Evolutionary conservation across 805 yeast genomes (phyloP).

Genomic region (Saccharomycopsis lassenensis): DNA sequence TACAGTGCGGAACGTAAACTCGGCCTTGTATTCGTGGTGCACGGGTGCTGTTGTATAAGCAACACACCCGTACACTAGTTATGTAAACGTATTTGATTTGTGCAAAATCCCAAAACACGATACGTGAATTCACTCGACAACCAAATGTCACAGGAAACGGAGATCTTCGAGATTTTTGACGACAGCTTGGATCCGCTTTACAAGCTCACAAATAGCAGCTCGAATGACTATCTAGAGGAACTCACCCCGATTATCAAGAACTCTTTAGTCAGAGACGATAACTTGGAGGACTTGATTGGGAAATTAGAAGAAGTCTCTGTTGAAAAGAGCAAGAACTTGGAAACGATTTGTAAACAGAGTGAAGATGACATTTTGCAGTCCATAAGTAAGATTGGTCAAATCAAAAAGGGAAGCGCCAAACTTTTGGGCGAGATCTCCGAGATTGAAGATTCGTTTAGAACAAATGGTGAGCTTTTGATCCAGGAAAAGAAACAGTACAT

Average conservation of each 20-base stretch:
- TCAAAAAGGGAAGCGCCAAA: conserved; percentile 45
- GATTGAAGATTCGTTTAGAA: conserved; percentile 47
- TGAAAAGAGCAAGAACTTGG: conserved; percentile 53
- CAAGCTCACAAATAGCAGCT: conserved; percentile 11
- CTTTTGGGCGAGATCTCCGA: conserved; percentile 44
- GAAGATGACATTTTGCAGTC: conserved; percentile 47
- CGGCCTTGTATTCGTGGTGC: too few relatives aligned
- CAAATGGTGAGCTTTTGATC: conserved; percentile 56
- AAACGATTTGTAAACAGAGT: conserved; percentile 47
- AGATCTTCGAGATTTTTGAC: conserved; percentile 15
- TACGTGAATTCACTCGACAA: too few relatives aligned
- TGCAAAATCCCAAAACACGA: too few relatives aligned
- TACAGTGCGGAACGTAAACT: too few relatives aligned
- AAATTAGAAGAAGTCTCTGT: conserved; percentile 46
- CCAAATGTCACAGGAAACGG: too few relatives aligned
- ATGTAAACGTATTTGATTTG: too few relatives aligned
- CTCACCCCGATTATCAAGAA: conserved; percentile 64
- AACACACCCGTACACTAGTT: too few relatives aligned
- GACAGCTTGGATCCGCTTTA: conserved; percentile 13
- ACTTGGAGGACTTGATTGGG: conserved; percentile 42
- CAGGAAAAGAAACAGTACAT: conserved; percentile 49
- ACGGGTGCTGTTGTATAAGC: too few relatives aligned
- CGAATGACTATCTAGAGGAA: conserved; percentile 58
- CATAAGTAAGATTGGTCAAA: conserved; percentile 49
- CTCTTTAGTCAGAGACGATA: conserved; percentile 38